phyloP scores from a whole-genome alignment of 805 yeast species.

The Ogataea methylovora region DNA sequence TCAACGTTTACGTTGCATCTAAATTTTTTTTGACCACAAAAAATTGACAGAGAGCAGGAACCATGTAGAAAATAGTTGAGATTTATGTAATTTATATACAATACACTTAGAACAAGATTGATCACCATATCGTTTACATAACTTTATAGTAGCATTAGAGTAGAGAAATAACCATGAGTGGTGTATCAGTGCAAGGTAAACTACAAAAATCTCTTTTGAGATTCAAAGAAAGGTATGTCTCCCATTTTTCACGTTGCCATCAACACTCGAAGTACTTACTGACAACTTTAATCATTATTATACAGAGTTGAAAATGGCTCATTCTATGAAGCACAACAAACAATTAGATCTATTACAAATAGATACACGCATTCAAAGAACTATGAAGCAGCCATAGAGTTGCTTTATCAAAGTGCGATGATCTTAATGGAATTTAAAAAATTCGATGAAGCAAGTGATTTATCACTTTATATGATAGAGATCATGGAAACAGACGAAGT shows the following conservation, averaged over 20 bases:
- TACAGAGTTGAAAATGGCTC: conserved; percentile 61
- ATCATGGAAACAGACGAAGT: conserved; percentile 45
- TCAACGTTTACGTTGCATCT: too few species aligned
- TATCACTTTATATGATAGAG: conserved; percentile 64
- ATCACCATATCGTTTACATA: too few species aligned
- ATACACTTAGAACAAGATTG: too few species aligned
- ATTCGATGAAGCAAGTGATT: conserved; percentile 76
- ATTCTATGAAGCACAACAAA: conserved; percentile 94
- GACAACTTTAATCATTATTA: neutral
- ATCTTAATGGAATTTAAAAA: conserved; percentile 63
- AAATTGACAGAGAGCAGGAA: too few species aligned
- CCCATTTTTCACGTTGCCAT: too few species aligned
- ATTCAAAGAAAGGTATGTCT: conserved; percentile 38
- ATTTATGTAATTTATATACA: too few species aligned
- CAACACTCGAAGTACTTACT: neutral
- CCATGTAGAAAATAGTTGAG: too few species aligned
- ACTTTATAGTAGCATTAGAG: too few species aligned
- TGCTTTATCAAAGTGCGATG: conserved; percentile 64
- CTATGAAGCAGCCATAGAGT: conserved; percentile 63
- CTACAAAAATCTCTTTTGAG: conserved; percentile 54
- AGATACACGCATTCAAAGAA: conserved; percentile 67
- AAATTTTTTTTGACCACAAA: too few species aligned
- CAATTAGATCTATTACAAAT: conserved; percentile 81
- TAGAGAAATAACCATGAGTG: too few species aligned
- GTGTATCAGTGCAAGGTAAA: conserved; percentile 30